Base-by-base conservation (phyloP, 768 basidiomycete genomes). In the Trametes maxima region DNA sequence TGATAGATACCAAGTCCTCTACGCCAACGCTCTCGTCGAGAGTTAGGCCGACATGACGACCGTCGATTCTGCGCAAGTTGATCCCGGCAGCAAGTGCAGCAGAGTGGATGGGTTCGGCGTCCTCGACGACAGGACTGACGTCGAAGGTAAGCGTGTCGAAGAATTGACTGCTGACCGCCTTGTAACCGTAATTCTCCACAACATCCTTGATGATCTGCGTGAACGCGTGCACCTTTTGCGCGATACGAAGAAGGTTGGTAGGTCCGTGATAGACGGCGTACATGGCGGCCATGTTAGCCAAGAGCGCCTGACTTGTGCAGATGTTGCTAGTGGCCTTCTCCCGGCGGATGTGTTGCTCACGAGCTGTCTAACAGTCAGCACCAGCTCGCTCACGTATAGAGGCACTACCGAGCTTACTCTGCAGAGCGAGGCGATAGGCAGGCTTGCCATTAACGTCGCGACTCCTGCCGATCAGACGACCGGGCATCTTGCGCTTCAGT, bases 261-360 rank as follows among this genome's bases (percentile, higher is more conserved):
- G 97, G 91, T 12, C 97, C 97, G 70, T 99, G 97, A 73, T 97
- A 98, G 21, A 98, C 86, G 6, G 95, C 95, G 71, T 94, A 95
- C 96, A 99, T 98, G 37, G 95, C 95, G 19, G 97, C 94, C 94
- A 98, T 98, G 76, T 99, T 99, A 19, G 97, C 97, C 25, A 99
- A 89, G 17, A 99, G 85, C 0, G 94, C 97, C 76, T 99, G 95
- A 66, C 92, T 93, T 6, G 97, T 99, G 73, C 97, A 99, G 60
- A 99, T 97, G 71, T 98, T 98, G 70, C 92, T 95, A 4, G 97
- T 99, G 0, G 97, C 96, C 78, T 95, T 98, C 74, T 99, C 96
- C 21, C 96, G 90, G 60, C 96, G 90, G 65, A 98, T 97, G 70
- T 97, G 95, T 75, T 96, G 95, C 73, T 97, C 94, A 25, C 95